These are phyloP conservation scores for Wickerhamomyces canadensis DNA, from an alignment of 805 yeast species.

Conservation along the genomic window DNA sequence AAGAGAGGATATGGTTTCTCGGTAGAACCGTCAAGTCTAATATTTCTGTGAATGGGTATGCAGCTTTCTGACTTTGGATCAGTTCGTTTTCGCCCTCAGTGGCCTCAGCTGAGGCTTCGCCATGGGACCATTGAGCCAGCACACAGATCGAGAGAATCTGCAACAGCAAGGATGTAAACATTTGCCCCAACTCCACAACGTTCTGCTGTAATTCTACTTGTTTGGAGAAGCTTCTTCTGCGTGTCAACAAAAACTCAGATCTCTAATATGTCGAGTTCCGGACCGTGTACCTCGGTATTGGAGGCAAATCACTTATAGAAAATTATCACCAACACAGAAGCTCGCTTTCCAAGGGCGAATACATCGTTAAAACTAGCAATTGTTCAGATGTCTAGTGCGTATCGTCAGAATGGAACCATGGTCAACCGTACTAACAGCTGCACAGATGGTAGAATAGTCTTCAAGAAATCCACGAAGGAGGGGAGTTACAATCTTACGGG, in stretches of 20 bases:
- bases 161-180: too few relatives aligned
- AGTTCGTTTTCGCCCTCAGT: not conserved
- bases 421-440: slow-evolving; percentile 2
- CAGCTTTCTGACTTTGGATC: slow-evolving; percentile 1
- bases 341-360: not conserved
- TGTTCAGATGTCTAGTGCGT: slow-evolving; percentile 11
- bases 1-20: slow-evolving; percentile 60
- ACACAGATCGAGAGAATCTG: too few relatives aligned
- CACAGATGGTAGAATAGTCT: slow-evolving; percentile 5
- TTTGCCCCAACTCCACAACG: too few relatives aligned
- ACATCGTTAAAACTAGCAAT: too few relatives aligned
- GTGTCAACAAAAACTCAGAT: too few relatives aligned
- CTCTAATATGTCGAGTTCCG: too few relatives aligned
- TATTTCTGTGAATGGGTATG: slow-evolving; percentile 50
- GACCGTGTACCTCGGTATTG: too few relatives aligned
- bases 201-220: too few relatives aligned
- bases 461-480: slow-evolving; percentile 7
- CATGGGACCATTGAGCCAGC: too few relatives aligned
- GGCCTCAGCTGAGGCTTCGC: not conserved
- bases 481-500: slow-evolving; percentile 27
- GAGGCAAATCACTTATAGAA: too few relatives aligned
- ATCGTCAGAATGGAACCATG: not conserved
- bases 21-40: slow-evolving; percentile 66
- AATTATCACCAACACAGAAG: too few relatives aligned
- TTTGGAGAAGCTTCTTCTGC: too few relatives aligned